These are phyloP conservation scores for Phytophthora uliginosa DNA, from an alignment of 352 stramenopile species.

Conservation along the genomic window DNA sequence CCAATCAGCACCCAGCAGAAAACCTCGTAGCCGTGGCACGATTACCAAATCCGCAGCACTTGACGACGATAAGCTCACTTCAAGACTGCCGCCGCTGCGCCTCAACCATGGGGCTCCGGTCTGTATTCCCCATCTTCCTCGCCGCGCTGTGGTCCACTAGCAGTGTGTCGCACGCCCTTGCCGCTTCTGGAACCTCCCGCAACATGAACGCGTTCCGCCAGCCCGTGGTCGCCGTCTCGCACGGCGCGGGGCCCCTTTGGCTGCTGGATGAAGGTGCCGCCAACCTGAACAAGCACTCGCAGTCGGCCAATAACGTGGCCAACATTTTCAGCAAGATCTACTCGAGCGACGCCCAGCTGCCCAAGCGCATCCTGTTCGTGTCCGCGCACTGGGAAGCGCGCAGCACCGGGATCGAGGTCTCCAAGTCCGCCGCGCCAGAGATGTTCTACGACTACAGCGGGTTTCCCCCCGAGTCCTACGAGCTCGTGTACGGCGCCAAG, in stretches of 20 bases:
- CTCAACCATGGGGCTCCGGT: constrained; percentile 10
- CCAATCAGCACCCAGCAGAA: constrained; percentile 14
- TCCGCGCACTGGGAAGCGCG: constrained; percentile 80
- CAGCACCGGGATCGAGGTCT: constrained; percentile 11
- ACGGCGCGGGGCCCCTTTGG: constrained; percentile 58
- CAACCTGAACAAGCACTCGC: constrained; percentile 33
- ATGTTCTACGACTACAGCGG: constrained; percentile 9
- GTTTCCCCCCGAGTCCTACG: constrained; percentile 4
- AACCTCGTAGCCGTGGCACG: background rate
- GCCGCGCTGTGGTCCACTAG: background rate
- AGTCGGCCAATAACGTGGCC: constrained; percentile 39
- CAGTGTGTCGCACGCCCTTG: background rate
- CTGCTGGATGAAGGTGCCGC: constrained; percentile 17
- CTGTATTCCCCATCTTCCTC: constrained; percentile 5
- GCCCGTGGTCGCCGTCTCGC: constrained; percentile 50
- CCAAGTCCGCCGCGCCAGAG: constrained; percentile 3
- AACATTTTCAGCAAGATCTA: constrained; percentile 49
- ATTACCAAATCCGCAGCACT: constrained; percentile 4
- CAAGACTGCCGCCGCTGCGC: constrained; percentile 8
- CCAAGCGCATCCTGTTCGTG: constrained; percentile 86
- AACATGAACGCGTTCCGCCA: constrained; percentile 29
- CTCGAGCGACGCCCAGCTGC: constrained; percentile 45
- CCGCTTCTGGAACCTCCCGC: background rate
- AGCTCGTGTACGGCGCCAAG: constrained; percentile 3
- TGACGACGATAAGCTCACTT: constrained; percentile 13